Evolutionary conservation across 2,329 filamentous ascomycete genomes (phyloP), one percentile per base, ranked within the genome.

Genomic region (Trichothecium sympodiale): DNA sequence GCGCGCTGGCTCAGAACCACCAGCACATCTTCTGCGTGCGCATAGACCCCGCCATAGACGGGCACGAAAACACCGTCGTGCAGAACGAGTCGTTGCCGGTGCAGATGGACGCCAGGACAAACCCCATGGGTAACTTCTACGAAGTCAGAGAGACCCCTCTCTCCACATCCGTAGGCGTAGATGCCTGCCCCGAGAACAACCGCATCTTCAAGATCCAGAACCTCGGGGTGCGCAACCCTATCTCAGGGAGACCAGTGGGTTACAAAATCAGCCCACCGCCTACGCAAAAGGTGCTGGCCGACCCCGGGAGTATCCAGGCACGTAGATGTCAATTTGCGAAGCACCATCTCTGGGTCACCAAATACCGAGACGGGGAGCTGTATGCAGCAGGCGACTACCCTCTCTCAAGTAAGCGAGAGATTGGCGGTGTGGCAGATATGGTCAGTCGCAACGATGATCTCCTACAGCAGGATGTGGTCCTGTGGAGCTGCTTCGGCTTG

Each of bases 1-100:
- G 77, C 0, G 69, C 72, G 0, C 54, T 80, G 5, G 77, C 76
- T 0, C 72, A 74, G 34, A 77, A 80, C 50, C 77, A 82, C 46
- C 77, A 82, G 49, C 77, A 82, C 54, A 64, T 82, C 35, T 81
- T 82, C 50, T 69, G 64, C 17, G 51, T 74, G 28, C 67, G 76
- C 4, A 69, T 81, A 27, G 77, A 82, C 45, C 74, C 76, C 0
- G 68, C 71, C 16, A 60, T 80, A 31, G 74, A 80, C 46, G 75
- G 76, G 2, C 58, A 68, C 40, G 52, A 56, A 1, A 80, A 80
- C 49, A 71, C 71, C 0, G 54, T 78, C 1, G 50, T 61, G 0
- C 52, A 60, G 6, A 56, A 63, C 23, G 61, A 65, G 20, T 56
- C 55, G 12, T 43, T 57, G 3, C 48, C 62, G 0, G 57, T 77